Conservation (phyloP, 2,329 filamentous ascomycete species). For the Calonectria montana region DNA sequence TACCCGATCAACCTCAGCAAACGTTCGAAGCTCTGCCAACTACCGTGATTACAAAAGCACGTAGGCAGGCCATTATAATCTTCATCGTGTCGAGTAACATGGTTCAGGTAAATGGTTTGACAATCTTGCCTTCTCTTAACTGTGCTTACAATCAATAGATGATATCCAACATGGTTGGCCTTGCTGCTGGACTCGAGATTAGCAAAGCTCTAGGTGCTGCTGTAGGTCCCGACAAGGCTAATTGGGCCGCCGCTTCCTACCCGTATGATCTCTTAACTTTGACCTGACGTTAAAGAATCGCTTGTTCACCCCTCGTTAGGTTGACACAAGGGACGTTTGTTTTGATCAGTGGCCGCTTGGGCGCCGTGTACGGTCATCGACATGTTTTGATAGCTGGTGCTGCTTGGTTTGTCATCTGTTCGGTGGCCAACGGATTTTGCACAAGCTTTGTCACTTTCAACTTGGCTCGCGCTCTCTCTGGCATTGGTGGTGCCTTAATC, state of each 20-base stretch:
- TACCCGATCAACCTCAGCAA: not conserved
- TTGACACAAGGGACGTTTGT: not conserved
- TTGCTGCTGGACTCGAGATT: not conserved
- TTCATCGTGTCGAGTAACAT: not conserved
- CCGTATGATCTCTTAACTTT: not conserved
- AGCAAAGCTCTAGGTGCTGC: not conserved
- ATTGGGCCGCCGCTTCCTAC: not conserved
- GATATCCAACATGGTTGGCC: not conserved
- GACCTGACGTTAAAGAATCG: not conserved
- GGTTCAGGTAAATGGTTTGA: not conserved
- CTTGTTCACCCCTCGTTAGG: not conserved
- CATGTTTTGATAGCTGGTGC: not conserved
- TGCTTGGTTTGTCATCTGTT: constrained; percentile 46
- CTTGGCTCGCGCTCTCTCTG: constrained; percentile 56
- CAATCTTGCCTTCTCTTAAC: not conserved
- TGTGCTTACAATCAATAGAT: not conserved
- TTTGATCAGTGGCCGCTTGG: not conserved
- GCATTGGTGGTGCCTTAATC: constrained; percentile 59
- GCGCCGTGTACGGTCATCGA: not conserved
- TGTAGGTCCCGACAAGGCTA: not conserved
- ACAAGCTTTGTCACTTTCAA: constrained; percentile 54
- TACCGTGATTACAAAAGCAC: not conserved
- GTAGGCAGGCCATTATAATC: not conserved
- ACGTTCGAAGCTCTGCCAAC: not conserved
- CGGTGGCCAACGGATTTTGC: constrained; percentile 56